These are phyloP conservation scores for Geotrichum aggregatum DNA, from an alignment of 1,139 yeast genomes.

Conservation along the genomic window DNA sequence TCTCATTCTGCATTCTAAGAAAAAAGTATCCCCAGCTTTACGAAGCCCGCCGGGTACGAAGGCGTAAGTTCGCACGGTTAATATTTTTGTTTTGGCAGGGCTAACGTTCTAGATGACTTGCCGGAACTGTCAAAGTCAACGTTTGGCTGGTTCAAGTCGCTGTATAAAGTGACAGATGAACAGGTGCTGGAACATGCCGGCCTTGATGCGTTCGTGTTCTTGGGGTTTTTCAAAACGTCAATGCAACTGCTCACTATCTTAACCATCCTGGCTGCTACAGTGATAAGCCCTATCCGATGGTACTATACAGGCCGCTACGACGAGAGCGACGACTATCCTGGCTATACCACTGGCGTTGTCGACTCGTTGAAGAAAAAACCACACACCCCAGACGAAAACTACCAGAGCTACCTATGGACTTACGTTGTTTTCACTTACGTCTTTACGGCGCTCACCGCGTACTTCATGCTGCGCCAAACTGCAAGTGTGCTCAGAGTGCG, in stretches of 20 bases:
- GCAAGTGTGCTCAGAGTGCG: conserved; percentile 67
- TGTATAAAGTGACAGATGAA: conserved; percentile 62
- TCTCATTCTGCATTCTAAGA: conserved; percentile 60
- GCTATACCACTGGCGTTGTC: too few species aligned
- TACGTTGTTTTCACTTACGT: conserved; percentile 83
- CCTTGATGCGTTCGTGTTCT: conserved; percentile 83
- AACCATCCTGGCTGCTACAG: conserved; percentile 57
- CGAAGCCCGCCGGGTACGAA: conserved; percentile 49
- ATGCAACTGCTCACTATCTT: conserved; percentile 57
- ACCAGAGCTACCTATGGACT: conserved; percentile 55
- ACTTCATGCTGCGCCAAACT: conserved; percentile 63
- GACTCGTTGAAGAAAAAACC: background rate
- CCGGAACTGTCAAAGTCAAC: conserved; percentile 48
- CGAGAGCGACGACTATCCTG: conserved; percentile 45
- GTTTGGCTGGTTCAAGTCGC: conserved; percentile 74
- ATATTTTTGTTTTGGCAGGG: conserved; percentile 39
- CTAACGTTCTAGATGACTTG: too few species aligned
- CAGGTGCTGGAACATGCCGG: conserved; percentile 88
- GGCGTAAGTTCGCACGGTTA: conserved; percentile 30
- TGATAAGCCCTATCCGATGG: conserved; percentile 72
- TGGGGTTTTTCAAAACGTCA: conserved; percentile 75
- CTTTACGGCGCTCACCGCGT: conserved; percentile 67
- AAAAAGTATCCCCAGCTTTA: conserved; percentile 67
- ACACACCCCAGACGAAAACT: conserved; percentile 25
- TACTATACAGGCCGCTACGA: conserved; percentile 67